Percentiles rank a stretch among this genome's conserved stretches.
Evolutionary conservation across 2,329 filamentous ascomycete species (phyloP).

Genomic region (Fusarium bactridioides): DNA sequence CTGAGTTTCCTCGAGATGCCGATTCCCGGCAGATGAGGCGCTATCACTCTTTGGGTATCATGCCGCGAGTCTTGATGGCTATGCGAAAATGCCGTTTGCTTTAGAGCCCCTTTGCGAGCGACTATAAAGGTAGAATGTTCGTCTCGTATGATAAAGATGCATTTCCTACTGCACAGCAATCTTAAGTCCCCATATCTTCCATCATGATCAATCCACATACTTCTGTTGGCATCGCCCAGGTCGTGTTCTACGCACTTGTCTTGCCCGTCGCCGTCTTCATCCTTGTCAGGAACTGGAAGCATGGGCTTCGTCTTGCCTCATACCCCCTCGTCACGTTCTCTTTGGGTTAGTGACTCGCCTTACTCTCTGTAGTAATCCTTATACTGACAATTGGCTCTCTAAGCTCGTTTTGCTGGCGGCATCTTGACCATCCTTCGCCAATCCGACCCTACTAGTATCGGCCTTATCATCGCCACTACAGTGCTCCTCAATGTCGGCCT

Average conservation of each 20-base stretch:
- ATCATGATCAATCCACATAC: background rate
- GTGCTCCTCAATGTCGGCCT: background rate
- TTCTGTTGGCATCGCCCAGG: background rate
- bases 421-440: background rate
- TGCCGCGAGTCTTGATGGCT: background rate
- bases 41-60: background rate
- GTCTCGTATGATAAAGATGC: background rate
- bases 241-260: background rate
- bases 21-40: background rate
- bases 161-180: no score
- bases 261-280: background rate
- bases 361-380: accelerated
- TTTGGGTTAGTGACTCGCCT: background rate
- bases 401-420: background rate
- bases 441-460: background rate
- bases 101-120: background rate
- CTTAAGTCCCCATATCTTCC: accelerated
- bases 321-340: background rate
- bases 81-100: background rate
- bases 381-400: accelerated
- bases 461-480: background rate
- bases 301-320: background rate
- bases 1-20: background rate
- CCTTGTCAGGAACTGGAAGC: background rate
- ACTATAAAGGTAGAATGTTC: accelerated